phyloP scores from a whole-genome alignment of 164 flowering plant genomes.

The Macadamia tetraphylla region DNA sequence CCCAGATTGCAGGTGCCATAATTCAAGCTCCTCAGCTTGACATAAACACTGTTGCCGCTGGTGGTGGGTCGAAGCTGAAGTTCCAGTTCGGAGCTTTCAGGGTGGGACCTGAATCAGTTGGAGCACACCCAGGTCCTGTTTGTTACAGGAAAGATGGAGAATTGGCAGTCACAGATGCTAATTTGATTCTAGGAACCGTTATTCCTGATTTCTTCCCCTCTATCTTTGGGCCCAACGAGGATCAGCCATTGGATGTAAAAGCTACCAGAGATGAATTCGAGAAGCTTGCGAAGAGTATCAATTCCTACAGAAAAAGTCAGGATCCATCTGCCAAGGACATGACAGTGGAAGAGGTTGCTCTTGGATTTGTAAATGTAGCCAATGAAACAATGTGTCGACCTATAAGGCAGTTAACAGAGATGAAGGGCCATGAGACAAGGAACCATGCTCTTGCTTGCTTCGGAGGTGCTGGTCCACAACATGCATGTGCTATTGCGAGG shows the following conservation, averaged over 20 bases:
- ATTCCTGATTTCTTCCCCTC: conserved; percentile 92
- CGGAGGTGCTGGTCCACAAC: conserved; percentile 99
- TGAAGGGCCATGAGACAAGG: conserved; percentile 97
- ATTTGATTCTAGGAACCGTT: conserved; percentile 78
- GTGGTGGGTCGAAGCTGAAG: conserved; percentile 94
- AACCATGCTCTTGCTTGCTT: conserved; percentile 97
- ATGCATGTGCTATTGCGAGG: conserved; percentile 95
- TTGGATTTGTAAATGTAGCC: conserved; percentile 94
- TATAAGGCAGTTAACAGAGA: conserved; percentile 90
- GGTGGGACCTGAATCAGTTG: conserved; percentile 97
- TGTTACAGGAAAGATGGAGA: conserved; percentile 97
- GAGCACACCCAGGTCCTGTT: conserved; percentile 99
- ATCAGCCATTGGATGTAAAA: conserved; percentile 68
- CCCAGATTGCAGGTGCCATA: conserved; percentile 93
- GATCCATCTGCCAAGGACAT: conserved; percentile 69
- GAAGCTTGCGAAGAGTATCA: conserved; percentile 65
- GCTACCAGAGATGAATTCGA: conserved; percentile 69
- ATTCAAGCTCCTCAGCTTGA: conserved; percentile 99
- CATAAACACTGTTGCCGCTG: conserved; percentile 97
- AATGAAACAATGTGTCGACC: conserved; percentile 99
- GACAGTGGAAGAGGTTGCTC: conserved; percentile 91
- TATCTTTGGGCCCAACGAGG: conserved; percentile 87
- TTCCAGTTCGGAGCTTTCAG: conserved; percentile 91
- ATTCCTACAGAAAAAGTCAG: conserved; percentile 67
- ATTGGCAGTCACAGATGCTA: conserved; percentile 94